Percentiles rank a stretch among this genome's conserved stretches.
phyloP scores from a whole-genome alignment of 2,329 filamentous ascomycete species.

The Penicillium sp. region DNA sequence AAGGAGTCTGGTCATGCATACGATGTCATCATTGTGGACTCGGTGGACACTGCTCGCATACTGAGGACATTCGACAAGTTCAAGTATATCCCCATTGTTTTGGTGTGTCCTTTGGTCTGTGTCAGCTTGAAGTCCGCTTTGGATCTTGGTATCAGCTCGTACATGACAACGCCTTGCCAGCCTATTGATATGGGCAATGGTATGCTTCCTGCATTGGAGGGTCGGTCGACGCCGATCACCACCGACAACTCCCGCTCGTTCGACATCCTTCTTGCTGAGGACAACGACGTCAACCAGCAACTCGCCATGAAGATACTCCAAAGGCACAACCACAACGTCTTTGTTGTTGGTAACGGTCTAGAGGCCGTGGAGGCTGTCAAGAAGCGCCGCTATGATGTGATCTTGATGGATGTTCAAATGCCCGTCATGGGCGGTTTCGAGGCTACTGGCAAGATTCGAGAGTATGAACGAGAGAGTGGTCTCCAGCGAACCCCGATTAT shows the following conservation, averaged over 20 bases:
- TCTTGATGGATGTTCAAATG: constrained; percentile 99
- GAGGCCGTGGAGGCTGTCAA: constrained; percentile 93
- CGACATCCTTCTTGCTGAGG: constrained; percentile 90
- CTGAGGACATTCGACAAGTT: constrained; percentile 87
- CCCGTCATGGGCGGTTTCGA: constrained; percentile 99
- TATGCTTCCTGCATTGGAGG: constrained; percentile 92
- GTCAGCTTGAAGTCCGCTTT: constrained; percentile 91
- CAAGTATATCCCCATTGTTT: constrained; percentile 95
- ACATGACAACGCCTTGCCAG: constrained; percentile 96
- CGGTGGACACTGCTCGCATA: constrained; percentile 82
- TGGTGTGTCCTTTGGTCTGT: constrained; percentile 82
- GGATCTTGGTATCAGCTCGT: constrained; percentile 95
- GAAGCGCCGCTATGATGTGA: constrained; percentile 88
- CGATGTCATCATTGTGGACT: constrained; percentile 94
- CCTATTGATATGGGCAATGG: constrained; percentile 93
- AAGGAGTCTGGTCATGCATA: constrained; percentile 62
- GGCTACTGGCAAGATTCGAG: constrained; percentile 91
- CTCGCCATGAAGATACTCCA: constrained; percentile 95
- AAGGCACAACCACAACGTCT: constrained; percentile 73
- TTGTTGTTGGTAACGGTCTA: constrained; percentile 87
- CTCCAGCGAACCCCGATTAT: constrained; percentile 90
- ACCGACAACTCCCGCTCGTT: constrained; percentile 94
- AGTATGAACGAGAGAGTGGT: constrained; percentile 81
- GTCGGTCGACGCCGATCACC: constrained; percentile 83
- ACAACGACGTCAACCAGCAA: constrained; percentile 96